phyloP scores from a whole-genome alignment of 2,329 filamentous ascomycete species.

The Hyphodiscus sp. region DNA sequence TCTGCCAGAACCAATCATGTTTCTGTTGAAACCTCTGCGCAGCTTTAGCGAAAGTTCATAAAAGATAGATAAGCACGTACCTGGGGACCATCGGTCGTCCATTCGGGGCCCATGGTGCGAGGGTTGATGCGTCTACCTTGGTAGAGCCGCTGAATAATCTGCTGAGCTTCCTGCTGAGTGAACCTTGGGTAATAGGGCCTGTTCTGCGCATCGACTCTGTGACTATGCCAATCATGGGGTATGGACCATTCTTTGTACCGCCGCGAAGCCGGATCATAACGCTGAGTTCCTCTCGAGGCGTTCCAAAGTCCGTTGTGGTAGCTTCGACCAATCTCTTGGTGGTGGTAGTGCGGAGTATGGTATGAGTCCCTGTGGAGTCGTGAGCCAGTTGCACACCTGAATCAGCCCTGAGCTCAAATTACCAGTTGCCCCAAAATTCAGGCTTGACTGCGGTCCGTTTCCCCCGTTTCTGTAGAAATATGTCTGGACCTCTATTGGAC shows the following conservation, averaged over 20 bases:
- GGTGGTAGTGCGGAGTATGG: constrained; percentile 10
- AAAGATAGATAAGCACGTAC: constrained; percentile 6
- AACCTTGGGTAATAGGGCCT: constrained; percentile 21
- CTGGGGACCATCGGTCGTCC: constrained; percentile 23
- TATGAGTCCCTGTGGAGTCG: constrained; percentile 26
- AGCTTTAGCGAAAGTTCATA: background rate
- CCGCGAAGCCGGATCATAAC: constrained; percentile 27
- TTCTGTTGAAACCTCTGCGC: constrained; percentile 22
- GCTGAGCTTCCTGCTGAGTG: constrained; percentile 15
- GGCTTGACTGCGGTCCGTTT: constrained; percentile 16
- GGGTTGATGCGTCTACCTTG: constrained; percentile 9
- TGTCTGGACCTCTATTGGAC: constrained; percentile 35
- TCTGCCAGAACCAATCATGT: constrained; percentile 25
- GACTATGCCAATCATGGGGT: constrained; percentile 14
- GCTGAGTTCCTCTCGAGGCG: constrained; percentile 10
- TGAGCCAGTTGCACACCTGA: background rate
- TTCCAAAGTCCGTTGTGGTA: background rate
- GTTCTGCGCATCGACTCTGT: constrained; percentile 8
- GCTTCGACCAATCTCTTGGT: constrained; percentile 2
- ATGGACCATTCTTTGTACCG: constrained; percentile 23
- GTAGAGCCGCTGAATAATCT: constrained; percentile 9
- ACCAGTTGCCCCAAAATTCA: constrained; percentile 29
- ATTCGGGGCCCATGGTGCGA: constrained; percentile 20
- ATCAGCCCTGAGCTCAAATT: background rate
- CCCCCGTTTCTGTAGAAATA: constrained; percentile 29